These are phyloP conservation scores for Sedum album DNA, from an alignment of 164 flowering plant genomes.

Conservation along the genomic window DNA sequence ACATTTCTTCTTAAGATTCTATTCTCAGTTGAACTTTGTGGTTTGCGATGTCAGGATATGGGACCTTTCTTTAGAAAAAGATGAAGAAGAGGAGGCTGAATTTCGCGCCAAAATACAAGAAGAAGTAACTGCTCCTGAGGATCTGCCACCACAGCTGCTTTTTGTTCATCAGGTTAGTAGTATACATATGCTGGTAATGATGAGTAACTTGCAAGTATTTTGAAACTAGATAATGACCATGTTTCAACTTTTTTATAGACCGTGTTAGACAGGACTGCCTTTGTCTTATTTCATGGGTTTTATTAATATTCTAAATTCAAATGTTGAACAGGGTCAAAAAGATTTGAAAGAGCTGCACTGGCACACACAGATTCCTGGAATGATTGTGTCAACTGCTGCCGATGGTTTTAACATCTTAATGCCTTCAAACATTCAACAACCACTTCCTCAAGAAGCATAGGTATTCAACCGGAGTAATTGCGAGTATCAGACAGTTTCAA, in stretches of 20 bases:
- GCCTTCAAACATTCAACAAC: constrained; percentile 75
- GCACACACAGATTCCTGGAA: constrained; percentile 92
- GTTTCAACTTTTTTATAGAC: neutral
- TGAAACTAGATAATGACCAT: neutral
- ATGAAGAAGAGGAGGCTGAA: constrained; percentile 94
- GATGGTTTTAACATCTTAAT: constrained; percentile 91
- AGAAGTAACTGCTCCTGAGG: constrained; percentile 66
- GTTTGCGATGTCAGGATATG: constrained; percentile 53
- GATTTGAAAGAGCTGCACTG: constrained; percentile 96
- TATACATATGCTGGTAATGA: neutral
- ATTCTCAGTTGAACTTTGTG: neutral
- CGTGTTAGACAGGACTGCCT: neutral
- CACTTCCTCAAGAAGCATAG: constrained; percentile 45
- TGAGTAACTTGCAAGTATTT: neutral
- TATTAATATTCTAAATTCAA: neutral
- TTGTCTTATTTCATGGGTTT: neutral
- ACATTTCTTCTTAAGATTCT: neutral
- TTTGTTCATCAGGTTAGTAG: constrained; percentile 81
- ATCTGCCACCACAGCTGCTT: constrained; percentile 91
- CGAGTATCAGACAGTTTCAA: neutral
- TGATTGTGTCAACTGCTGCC: constrained; percentile 80
- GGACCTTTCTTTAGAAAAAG: constrained; percentile 89
- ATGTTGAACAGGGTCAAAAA: constrained; percentile 70
- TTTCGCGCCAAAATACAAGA: constrained; percentile 62
- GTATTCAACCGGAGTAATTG: neutral